Evolutionary conservation across 306 rosid species (phyloP).

Genomic region (Casuarina cunninghamiana): DNA sequence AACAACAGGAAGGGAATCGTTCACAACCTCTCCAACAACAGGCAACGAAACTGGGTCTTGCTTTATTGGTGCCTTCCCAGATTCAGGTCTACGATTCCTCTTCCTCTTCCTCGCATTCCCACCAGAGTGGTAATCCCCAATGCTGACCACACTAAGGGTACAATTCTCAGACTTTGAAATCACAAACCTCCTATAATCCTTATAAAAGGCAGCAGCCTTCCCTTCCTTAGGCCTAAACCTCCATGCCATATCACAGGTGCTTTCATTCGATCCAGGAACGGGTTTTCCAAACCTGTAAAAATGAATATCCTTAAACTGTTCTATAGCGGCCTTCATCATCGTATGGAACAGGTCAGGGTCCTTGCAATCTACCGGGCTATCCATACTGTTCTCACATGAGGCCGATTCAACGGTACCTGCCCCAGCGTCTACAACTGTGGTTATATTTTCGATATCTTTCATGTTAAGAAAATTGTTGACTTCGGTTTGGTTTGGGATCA

Average conservation of each 20-base stretch:
- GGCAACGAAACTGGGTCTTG: conserved; percentile 50
- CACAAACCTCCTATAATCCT: conserved; percentile 92
- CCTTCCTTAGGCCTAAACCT: conserved; percentile 97
- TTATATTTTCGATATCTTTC: conserved; percentile 57
- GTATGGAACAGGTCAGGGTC: conserved; percentile 93
- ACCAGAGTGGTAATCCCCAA: conserved; percentile 91
- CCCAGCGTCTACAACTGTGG: conserved; percentile 18
- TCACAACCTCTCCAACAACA: conserved; percentile 81
- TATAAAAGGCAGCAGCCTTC: conserved; percentile 82
- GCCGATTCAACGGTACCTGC: conserved; percentile 10
- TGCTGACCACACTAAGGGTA: conserved; percentile 55
- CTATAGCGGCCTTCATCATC: conserved; percentile 89
- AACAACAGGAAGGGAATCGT: conserved; percentile 79
- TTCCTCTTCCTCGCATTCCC: conserved; percentile 89
- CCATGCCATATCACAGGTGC: conserved; percentile 98
- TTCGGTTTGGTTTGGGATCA: conserved; percentile 79
- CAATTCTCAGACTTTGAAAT: conserved; percentile 67
- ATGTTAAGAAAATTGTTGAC: conserved; percentile 60
- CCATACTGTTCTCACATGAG: conserved; percentile 46
- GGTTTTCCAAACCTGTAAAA: conserved; percentile 91
- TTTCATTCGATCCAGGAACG: conserved; percentile 53
- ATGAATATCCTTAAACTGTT: conserved; percentile 85
- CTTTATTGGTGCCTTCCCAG: conserved; percentile 59
- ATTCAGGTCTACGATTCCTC: conserved; percentile 61
- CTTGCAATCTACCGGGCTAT: conserved; percentile 70